A percentile compares a stretch with the other conserved stretches of the same genome.
These are phyloP conservation scores for Cytospora chrysosperma DNA, from an alignment of 2,329 filamentous ascomycete species.

Conservation along the genomic window DNA sequence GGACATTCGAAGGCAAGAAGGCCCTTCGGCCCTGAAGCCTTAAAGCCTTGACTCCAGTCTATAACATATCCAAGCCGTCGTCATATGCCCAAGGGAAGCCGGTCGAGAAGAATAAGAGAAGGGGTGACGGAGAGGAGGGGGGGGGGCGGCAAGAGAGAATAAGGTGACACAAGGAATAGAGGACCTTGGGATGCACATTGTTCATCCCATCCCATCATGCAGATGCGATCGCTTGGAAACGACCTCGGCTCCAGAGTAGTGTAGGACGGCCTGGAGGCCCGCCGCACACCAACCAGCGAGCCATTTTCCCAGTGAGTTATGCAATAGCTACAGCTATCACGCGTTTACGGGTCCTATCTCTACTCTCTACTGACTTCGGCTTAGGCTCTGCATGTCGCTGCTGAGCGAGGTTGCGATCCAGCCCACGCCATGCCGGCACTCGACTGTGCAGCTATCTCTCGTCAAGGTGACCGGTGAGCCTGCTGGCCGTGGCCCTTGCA, in stretches of 20 bases:
- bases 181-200: no score
- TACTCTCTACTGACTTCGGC: background rate
- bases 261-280: background rate
- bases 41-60: background rate
- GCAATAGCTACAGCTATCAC: no score
- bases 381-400: background rate
- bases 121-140: background rate
- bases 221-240: constrained; percentile 7
- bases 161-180: no score
- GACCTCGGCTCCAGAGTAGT: constrained; percentile 9
- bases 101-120: background rate
- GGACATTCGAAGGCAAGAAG: background rate
- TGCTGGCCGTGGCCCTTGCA: background rate
- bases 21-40: constrained; percentile 15
- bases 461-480: background rate
- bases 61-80: background rate
- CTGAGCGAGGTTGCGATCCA: background rate
- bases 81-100: background rate
- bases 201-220: background rate
- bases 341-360: background rate
- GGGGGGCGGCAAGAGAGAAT: background rate
- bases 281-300: background rate
- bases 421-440: background rate
- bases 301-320: background rate
- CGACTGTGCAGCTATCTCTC: background rate